phyloP scores from a whole-genome alignment of 2,329 filamentous ascomycete species.

The Blastomyces gilchristii region DNA sequence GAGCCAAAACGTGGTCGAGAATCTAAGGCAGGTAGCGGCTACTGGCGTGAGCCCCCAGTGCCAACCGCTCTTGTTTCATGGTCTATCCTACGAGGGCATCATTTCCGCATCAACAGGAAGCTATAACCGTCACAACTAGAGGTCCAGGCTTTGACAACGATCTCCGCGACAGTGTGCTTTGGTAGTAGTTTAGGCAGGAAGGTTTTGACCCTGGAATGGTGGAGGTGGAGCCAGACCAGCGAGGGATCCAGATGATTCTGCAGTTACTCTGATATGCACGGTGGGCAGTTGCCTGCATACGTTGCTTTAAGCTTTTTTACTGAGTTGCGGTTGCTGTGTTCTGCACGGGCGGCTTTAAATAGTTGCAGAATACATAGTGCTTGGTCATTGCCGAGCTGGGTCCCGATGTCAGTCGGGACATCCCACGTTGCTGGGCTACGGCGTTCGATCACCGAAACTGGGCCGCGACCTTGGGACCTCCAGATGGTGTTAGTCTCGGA shows the following conservation, averaged over 20 bases:
- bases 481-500: not conserved
- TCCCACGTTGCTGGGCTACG: not conserved
- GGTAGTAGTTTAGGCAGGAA: not conserved
- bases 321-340: not conserved
- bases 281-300: not conserved
- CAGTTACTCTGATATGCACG: not conserved
- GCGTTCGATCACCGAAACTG: not conserved
- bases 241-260: not conserved
- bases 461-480: not conserved
- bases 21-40: not conserved
- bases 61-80: not conserved
- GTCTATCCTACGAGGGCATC: not conserved
- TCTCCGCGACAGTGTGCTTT: not conserved
- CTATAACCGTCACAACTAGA: not conserved
- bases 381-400: not conserved
- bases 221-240: not conserved
- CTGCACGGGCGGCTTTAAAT: not conserved
- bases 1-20: no score
- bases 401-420: not conserved
- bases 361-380: not conserved
- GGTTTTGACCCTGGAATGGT: not conserved
- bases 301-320: not conserved
- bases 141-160: not conserved
- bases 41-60: not conserved
- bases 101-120: not conserved